Conservation (phyloP, 257 asterid genomes). For the Gentiana straminea region DNA sequence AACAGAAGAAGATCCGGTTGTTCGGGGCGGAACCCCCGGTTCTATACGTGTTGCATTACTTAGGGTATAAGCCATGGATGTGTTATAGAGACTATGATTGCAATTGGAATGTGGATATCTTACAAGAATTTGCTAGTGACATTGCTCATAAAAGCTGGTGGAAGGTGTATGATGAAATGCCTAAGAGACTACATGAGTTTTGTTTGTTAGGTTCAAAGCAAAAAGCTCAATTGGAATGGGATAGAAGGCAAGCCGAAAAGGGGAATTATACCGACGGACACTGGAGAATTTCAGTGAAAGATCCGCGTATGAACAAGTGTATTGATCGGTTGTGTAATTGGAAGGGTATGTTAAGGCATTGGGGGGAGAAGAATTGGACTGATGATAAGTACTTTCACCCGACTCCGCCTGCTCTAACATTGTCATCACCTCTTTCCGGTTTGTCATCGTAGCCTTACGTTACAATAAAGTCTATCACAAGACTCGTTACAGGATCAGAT, state of each 20-base stretch:
- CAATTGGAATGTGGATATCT: constrained; percentile 74
- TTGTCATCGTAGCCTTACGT: too few species aligned
- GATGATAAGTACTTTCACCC: constrained; percentile 20
- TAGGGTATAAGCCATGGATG: constrained; percentile 86
- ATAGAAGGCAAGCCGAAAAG: constrained; percentile 57
- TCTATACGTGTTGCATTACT: constrained; percentile 68
- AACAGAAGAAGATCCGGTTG: constrained; percentile 38
- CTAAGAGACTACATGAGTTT: constrained; percentile 37
- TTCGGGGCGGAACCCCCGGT: constrained; percentile 70
- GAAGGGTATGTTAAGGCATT: constrained; percentile 65
- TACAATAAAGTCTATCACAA: too few species aligned
- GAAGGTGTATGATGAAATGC: constrained; percentile 74
- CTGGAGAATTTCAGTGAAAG: constrained; percentile 45
- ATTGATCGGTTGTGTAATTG: constrained; percentile 59
- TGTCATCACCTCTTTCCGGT: background rate
- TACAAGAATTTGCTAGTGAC: constrained; percentile 80
- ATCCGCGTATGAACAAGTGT: constrained; percentile 46
- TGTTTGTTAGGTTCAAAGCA: constrained; percentile 57
- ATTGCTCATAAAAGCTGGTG: constrained; percentile 81
- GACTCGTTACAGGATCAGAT: too few species aligned
- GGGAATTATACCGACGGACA: constrained; percentile 49
- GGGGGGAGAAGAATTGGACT: constrained; percentile 89
- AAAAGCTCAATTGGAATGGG: constrained; percentile 91
- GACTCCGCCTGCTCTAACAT: constrained; percentile 31
- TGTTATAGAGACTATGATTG: constrained; percentile 85